Conservation (phyloP, 305 asterid species). For the Stenogyne calaminthoides region DNA sequence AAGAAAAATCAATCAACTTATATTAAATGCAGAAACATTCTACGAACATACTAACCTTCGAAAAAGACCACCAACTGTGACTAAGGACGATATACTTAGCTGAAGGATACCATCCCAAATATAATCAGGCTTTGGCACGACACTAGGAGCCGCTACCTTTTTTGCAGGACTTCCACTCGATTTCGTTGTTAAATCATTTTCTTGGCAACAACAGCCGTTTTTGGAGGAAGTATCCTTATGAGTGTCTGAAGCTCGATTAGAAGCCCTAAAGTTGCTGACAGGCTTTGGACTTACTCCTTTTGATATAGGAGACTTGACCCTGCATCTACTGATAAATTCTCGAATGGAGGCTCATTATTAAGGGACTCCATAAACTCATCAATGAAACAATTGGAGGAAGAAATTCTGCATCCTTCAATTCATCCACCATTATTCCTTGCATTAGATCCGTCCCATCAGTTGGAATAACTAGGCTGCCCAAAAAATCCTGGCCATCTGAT, state of each 20-base stretch:
- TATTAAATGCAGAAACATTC: neutral
- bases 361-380: conserved; percentile 98
- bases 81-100: conserved; percentile 59
- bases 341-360: conserved; percentile 90
- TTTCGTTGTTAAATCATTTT: conserved; percentile 32
- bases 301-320: conserved; percentile 33
- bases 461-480: conserved; percentile 71
- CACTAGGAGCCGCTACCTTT: conserved; percentile 35
- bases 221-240: conserved; percentile 42
- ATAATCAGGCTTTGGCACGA: conserved; percentile 40
- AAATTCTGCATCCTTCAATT: conserved; percentile 78
- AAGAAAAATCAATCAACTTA: neutral
- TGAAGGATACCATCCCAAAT: conserved; percentile 84
- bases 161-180: conserved; percentile 39
- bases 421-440: conserved; percentile 98
- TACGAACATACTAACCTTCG: conserved; percentile 57
- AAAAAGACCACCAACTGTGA: conserved; percentile 61
- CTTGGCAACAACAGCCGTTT: conserved; percentile 37
- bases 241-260: conserved; percentile 44
- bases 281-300: conserved; percentile 46
- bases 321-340: conserved; percentile 56
- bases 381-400: conserved; percentile 93
- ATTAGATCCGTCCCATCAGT: conserved; percentile 87
- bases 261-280: conserved; percentile 31
- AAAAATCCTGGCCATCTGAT: conserved; percentile 56